Percentiles rank a stretch among this genome's conserved stretches.
Conservation (phyloP, 441 rosid genomes). For the Mallotus japonicus region DNA sequence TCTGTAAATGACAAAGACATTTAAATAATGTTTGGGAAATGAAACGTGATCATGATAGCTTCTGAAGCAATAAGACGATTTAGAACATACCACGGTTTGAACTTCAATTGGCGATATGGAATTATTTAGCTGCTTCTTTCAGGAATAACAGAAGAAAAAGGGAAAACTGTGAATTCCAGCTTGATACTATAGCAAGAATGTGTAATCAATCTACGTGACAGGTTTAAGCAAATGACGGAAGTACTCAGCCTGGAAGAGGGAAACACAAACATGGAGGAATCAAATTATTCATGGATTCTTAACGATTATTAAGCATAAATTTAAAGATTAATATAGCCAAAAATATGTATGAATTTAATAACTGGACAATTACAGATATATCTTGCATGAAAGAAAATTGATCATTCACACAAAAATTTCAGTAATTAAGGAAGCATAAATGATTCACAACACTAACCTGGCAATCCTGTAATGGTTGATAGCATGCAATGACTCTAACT, state of each 20-base stretch:
- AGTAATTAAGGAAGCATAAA: slow-evolving; percentile 1
- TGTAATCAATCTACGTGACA: slow-evolving; percentile 61
- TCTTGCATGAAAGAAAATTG: not conserved
- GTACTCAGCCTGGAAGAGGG: slow-evolving; percentile 66
- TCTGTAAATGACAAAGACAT: slow-evolving; percentile 23
- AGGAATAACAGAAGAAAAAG: slow-evolving; percentile 27
- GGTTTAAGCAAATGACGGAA: slow-evolving; percentile 87
- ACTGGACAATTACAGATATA: not conserved
- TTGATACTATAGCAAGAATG: slow-evolving; percentile 28
- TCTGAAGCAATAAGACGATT: slow-evolving; percentile 15
- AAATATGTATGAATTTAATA: slow-evolving; percentile 5
- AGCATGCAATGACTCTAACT: slow-evolving; percentile 89
- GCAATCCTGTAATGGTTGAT: slow-evolving; percentile 89
- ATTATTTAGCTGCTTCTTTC: slow-evolving; percentile 35
- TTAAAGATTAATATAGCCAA: not conserved
- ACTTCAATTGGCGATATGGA: slow-evolving; percentile 32
- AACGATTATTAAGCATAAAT: not conserved
- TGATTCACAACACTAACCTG: slow-evolving; percentile 48
- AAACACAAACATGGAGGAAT: slow-evolving; percentile 3
- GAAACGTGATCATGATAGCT: not conserved
- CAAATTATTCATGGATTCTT: not conserved
- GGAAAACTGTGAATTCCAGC: slow-evolving; percentile 34
- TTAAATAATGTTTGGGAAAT: not conserved
- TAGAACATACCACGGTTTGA: slow-evolving; percentile 38
- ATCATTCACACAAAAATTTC: not conserved